These are phyloP conservation scores for Cordyceps pruinosa DNA, from an alignment of 2,329 filamentous ascomycete genomes.

Conservation along the genomic window DNA sequence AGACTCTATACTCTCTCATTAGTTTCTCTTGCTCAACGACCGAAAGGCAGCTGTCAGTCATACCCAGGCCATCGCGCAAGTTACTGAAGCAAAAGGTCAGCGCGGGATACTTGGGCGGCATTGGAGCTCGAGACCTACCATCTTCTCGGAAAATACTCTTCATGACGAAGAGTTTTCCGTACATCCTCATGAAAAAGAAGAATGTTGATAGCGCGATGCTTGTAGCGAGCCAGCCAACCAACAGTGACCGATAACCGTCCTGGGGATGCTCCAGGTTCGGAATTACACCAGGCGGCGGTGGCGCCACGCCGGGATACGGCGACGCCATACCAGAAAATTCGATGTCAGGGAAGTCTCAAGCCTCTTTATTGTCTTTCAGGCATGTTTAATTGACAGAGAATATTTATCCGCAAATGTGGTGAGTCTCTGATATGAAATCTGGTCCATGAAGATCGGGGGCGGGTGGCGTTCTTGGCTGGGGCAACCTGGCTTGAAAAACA, in stretches of 20 bases:
- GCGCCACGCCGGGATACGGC: constrained; percentile 14
- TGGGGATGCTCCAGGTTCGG: constrained; percentile 18
- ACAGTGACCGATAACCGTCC: constrained; percentile 12
- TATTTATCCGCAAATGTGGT: background rate
- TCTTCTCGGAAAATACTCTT: constrained; percentile 2
- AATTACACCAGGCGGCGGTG: constrained; percentile 19
- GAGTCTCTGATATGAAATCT: background rate
- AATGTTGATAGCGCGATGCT: constrained; percentile 1
- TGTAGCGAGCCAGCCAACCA: constrained; percentile 6
- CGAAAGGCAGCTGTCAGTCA: background rate
- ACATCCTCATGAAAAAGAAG: constrained; percentile 16
- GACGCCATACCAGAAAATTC: background rate
- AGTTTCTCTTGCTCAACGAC: background rate
- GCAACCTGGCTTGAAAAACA: background rate
- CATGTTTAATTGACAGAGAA: background rate
- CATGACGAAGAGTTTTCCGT: constrained; percentile 14
- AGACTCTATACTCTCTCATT: background rate
- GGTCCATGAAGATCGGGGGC: background rate
- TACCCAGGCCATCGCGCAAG: constrained; percentile 16
- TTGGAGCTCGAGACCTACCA: background rate
- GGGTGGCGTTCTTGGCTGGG: background rate
- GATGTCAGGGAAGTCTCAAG: background rate
- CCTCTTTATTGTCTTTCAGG: background rate
- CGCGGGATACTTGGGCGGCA: background rate
- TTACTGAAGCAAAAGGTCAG: constrained; percentile 11